Evolutionary conservation across 495 filamentous ascomycete species (phyloP).

Genomic region (Aspergillus steynii): DNA sequence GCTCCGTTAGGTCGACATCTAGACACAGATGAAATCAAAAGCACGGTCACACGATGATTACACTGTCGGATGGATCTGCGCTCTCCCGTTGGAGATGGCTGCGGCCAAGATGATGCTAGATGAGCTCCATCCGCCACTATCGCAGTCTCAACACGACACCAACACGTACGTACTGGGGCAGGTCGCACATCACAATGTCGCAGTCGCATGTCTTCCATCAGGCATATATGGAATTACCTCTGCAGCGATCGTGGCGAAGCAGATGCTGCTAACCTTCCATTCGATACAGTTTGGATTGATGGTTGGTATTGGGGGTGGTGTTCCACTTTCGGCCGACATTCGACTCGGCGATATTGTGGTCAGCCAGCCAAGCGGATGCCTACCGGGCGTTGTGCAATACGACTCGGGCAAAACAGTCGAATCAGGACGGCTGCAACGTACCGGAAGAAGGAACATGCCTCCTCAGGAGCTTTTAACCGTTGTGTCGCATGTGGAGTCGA

Average conservation of each 20-base stretch:
- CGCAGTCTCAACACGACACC: slow-evolving; percentile 14
- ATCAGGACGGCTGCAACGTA: slow-evolving; percentile 22
- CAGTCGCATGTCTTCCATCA: slow-evolving; percentile 32
- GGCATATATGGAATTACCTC: slow-evolving; percentile 26
- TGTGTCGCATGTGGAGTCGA: slow-evolving; percentile 21
- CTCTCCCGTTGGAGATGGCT: slow-evolving; percentile 31
- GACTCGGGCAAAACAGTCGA: slow-evolving; percentile 28
- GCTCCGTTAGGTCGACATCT: no score
- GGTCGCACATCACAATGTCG: slow-evolving; percentile 33
- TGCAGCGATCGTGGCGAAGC: slow-evolving; percentile 24
- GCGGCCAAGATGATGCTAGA: slow-evolving; percentile 35
- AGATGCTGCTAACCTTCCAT: slow-evolving; percentile 25
- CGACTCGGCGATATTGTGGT: slow-evolving; percentile 46
- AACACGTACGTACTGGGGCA: slow-evolving; percentile 38
- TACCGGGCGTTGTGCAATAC: slow-evolving; percentile 17
- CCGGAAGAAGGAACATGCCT: slow-evolving; percentile 22
- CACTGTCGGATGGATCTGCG: slow-evolving; percentile 36
- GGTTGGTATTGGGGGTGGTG: slow-evolving; percentile 49
- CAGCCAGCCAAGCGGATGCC: slow-evolving; percentile 17
- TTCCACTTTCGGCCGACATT: slow-evolving; percentile 37
- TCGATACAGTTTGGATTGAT: slow-evolving; percentile 29
- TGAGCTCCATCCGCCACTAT: slow-evolving; percentile 25
- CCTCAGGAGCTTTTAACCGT: slow-evolving; percentile 28
- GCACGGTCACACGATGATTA: slow-evolving; percentile 24
- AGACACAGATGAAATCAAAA: no score